These are phyloP conservation scores for Microstegium vimineum DNA, from an alignment of 176 grass and related monocot genomes.

Conservation along the genomic window DNA sequence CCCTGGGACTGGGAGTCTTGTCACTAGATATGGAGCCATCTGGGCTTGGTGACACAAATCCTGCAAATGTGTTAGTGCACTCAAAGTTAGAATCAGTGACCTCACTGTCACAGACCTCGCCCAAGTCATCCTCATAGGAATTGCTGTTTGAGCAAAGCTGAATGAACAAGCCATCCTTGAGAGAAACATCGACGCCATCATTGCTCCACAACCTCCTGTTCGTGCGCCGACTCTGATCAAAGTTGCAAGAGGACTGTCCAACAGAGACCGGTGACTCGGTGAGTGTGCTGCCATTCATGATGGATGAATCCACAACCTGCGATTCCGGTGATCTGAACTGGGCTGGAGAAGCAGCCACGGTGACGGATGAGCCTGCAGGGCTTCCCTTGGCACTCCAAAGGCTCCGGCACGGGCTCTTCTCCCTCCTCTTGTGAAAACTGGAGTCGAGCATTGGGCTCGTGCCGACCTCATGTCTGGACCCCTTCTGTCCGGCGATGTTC, in stretches of 20 bases:
- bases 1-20: constrained; percentile 60
- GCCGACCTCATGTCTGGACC: constrained; percentile 68
- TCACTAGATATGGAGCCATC: constrained; percentile 24
- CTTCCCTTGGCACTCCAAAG: constrained; percentile 31
- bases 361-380: constrained; percentile 19
- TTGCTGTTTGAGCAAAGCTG: constrained; percentile 42
- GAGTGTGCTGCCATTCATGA: constrained; percentile 48
- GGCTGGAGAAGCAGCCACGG: background rate
- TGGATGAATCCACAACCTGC: constrained; percentile 66
- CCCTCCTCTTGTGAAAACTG: constrained; percentile 41
- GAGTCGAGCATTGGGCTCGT: constrained; percentile 48
- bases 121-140: constrained; percentile 39
- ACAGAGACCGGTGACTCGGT: constrained; percentile 54
- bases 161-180: constrained; percentile 83
- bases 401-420: constrained; percentile 58
- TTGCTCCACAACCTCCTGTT: constrained; percentile 75
- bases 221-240: constrained; percentile 38
- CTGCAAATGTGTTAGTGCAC: constrained; percentile 48
- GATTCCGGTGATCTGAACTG: constrained; percentile 74
- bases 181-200: constrained; percentile 79
- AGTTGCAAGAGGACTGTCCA: constrained; percentile 63
- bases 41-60: constrained; percentile 48
- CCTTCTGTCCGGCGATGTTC: constrained; percentile 59
- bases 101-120: constrained; percentile 39
- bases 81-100: constrained; percentile 41